Conservation (phyloP, 1,139 yeast species). For the Blastobotrys apis region DNA sequence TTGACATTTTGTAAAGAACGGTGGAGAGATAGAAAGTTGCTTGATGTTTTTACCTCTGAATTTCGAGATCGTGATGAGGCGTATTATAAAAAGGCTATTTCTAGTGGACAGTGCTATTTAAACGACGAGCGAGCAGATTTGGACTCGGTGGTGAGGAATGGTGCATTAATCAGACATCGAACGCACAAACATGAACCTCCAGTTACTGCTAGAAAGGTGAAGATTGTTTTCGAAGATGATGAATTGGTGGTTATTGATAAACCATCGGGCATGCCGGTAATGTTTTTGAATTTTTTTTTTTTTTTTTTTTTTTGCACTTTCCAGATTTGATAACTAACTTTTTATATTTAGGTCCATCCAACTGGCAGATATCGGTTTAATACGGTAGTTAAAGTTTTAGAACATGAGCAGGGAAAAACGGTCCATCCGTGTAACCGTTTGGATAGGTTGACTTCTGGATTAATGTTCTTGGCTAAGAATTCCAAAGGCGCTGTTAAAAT, state of each 20-base stretch:
- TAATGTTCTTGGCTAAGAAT: slow-evolving; percentile 87
- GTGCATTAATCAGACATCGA: slow-evolving; percentile 78
- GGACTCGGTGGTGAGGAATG: slow-evolving; percentile 69
- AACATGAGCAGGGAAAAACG: slow-evolving; percentile 56
- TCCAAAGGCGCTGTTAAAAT: slow-evolving; percentile 75
- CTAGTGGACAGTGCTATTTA: slow-evolving; percentile 66
- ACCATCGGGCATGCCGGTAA: slow-evolving; percentile 89
- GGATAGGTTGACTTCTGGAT: slow-evolving; percentile 88
- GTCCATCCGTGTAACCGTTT: slow-evolving; percentile 90
- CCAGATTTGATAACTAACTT: slow-evolving; percentile 3
- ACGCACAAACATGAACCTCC: slow-evolving; percentile 91
- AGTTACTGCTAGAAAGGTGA: slow-evolving; percentile 65
- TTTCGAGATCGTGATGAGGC: slow-evolving; percentile 74
- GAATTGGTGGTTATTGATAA: slow-evolving; percentile 82
- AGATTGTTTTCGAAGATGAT: slow-evolving; percentile 74
- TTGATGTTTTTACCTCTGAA: slow-evolving; percentile 79
- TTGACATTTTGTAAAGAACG: slow-evolving; percentile 86
- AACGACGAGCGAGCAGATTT: slow-evolving; percentile 61
- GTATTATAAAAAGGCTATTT: slow-evolving; percentile 63
- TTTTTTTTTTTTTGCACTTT: too few species aligned
- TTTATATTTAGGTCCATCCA: slow-evolving; percentile 63
- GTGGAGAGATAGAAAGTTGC: slow-evolving; percentile 77
- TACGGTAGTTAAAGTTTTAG: slow-evolving; percentile 76
- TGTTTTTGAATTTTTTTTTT: slow-evolving; percentile 9
- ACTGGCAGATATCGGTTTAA: slow-evolving; percentile 89